Percentiles rank a stretch among this genome's conserved stretches.
Evolutionary conservation across 2,329 filamentous ascomycete species (phyloP).

Genomic region (Fusarium pilosicola): DNA sequence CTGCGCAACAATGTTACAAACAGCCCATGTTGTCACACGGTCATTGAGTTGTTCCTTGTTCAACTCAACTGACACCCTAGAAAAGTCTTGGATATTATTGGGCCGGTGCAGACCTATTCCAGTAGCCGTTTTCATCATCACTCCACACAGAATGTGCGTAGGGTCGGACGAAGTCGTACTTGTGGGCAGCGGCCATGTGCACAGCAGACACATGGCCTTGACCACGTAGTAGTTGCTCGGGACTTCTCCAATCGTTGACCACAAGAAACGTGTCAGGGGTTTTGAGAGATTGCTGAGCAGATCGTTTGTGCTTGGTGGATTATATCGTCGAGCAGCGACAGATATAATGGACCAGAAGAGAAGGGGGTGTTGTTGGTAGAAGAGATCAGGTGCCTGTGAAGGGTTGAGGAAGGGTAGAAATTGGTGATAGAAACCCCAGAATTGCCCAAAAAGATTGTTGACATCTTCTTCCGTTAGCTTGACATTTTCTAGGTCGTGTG

Average conservation of each 20-base stretch:
- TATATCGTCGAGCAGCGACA: constrained; percentile 78
- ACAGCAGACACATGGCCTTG: constrained; percentile 82
- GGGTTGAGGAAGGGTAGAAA: constrained; percentile 81
- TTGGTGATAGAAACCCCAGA: constrained; percentile 79
- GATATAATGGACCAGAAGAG: constrained; percentile 88
- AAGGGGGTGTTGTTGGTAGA: constrained; percentile 79
- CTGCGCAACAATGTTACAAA: constrained; percentile 86
- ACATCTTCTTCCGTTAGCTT: constrained; percentile 72
- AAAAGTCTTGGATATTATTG: constrained; percentile 85
- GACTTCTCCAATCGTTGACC: constrained; percentile 80
- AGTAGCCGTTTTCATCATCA: constrained; percentile 89
- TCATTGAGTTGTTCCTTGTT: constrained; percentile 84
- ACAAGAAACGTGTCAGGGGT: constrained; percentile 75
- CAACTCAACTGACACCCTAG: constrained; percentile 76
- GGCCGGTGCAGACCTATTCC: constrained; percentile 85
- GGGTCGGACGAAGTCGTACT: constrained; percentile 83
- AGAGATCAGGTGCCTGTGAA: constrained; percentile 74
- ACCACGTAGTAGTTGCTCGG: constrained; percentile 83
- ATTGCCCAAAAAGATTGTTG: constrained; percentile 75
- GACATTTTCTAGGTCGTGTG: constrained; percentile 70
- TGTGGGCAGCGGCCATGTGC: constrained; percentile 85
- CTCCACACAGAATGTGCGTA: constrained; percentile 82
- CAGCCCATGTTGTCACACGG: constrained; percentile 82
- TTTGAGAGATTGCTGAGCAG: constrained; percentile 75
- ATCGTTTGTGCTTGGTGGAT: constrained; percentile 62